phyloP scores from a whole-genome alignment of 805 yeast species.

The Metschnikowia lachancei region DNA sequence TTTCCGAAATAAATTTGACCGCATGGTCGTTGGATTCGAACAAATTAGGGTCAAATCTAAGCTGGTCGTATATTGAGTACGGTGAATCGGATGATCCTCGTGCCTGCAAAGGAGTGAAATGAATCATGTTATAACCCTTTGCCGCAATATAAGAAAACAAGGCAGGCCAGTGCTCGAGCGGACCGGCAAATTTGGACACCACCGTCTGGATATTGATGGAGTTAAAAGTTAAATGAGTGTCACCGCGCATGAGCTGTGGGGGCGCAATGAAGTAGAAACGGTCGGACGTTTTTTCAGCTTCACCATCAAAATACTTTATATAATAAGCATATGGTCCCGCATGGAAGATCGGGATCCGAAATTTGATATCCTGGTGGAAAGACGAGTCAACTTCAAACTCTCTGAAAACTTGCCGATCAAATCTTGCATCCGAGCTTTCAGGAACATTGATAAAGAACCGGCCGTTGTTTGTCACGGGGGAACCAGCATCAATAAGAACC shows the following conservation, averaged over 20 bases:
- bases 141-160: conserved; percentile 57
- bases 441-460: conserved; percentile 74
- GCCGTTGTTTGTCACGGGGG: conserved; percentile 69
- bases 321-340: conserved; percentile 85
- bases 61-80: conserved; percentile 85
- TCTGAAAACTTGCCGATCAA: conserved; percentile 56
- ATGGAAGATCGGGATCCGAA: conserved; percentile 57
- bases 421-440: conserved; percentile 35
- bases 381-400: conserved; percentile 51
- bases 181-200: conserved; percentile 90
- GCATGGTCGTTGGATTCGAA: conserved; percentile 61
- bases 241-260: conserved; percentile 63
- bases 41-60: conserved; percentile 63
- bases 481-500: conserved; percentile 70
- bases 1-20: conserved; percentile 41
- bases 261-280: conserved; percentile 75
- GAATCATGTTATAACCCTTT: conserved; percentile 93
- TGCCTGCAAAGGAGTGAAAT: conserved; percentile 88
- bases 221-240: conserved; percentile 63
- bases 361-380: conserved; percentile 59
- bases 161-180: conserved; percentile 59
- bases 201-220: conserved; percentile 80
- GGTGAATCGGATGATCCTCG: conserved; percentile 93
- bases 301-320: conserved; percentile 49
- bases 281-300: conserved; percentile 45